Conservation (phyloP, 352 stramenopile genomes). For the Halophytophthora polymorphica region DNA sequence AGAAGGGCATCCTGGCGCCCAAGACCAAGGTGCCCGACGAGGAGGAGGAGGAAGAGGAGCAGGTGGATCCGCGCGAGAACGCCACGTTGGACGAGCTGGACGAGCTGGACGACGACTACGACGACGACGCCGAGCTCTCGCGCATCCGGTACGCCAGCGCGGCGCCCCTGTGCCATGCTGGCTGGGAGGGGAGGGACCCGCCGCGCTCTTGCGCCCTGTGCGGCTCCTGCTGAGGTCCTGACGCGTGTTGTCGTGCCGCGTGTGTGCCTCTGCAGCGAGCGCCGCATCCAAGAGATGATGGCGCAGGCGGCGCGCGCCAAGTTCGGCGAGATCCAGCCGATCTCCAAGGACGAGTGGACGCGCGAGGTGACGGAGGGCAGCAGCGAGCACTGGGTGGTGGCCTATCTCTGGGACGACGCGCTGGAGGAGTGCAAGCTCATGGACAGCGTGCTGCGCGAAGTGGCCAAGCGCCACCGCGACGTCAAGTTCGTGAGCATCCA, state of each 20-base stretch:
- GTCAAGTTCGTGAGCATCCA: conserved; percentile 95
- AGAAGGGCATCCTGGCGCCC: conserved; percentile 84
- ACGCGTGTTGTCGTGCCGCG: not conserved
- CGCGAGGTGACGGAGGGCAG: conserved; percentile 90
- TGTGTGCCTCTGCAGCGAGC: conserved; percentile 37
- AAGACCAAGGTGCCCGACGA: conserved; percentile 87
- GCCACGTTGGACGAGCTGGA: conserved; percentile 84
- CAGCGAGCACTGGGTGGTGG: conserved; percentile 86
- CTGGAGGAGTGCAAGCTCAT: conserved; percentile 91
- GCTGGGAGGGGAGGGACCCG: too few species aligned
- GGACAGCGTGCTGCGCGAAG: conserved; percentile 79
- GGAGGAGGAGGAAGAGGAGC: conserved; percentile 66
- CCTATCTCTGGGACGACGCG: conserved; percentile 87
- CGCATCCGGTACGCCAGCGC: conserved; percentile 49
- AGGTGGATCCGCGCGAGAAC: conserved; percentile 70
- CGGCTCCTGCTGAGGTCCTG: not conserved
- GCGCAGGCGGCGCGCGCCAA: conserved; percentile 74
- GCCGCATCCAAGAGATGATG: conserved; percentile 88
- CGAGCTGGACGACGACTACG: conserved; percentile 87
- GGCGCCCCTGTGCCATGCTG: too few species aligned
- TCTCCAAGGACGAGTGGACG: conserved; percentile 92
- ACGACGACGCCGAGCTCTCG: conserved; percentile 72
- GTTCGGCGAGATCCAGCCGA: conserved; percentile 88
- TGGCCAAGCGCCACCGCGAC: conserved; percentile 85
- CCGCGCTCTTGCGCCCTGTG: not conserved